A percentile compares a stretch with the other conserved stretches of the same genome.
Evolutionary conservation across 768 basidiomycete genomes (phyloP).

Genomic region (Amanita thiersii): DNA sequence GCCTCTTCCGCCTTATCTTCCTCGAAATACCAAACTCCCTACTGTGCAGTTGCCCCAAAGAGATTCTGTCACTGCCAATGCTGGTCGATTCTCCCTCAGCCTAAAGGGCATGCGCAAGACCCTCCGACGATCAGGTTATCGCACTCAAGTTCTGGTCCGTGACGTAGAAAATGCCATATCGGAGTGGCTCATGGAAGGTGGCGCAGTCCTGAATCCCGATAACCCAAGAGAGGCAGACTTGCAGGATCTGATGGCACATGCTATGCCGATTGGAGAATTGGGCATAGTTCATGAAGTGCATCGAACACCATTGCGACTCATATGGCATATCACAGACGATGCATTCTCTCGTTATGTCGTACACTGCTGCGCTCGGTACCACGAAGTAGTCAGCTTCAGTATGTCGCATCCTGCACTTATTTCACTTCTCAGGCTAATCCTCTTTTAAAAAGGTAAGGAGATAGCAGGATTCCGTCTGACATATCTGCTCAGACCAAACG

Average conservation of each 20-base stretch:
- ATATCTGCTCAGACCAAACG: constrained; percentile 74
- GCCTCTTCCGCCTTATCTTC: constrained; percentile 65
- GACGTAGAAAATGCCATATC: constrained; percentile 59
- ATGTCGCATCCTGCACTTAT: constrained; percentile 22
- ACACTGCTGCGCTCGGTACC: constrained; percentile 76
- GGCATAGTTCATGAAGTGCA: constrained; percentile 57
- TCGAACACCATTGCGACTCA: constrained; percentile 55
- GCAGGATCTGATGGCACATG: constrained; percentile 20
- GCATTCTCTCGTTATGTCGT: constrained; percentile 74
- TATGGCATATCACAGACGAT: constrained; percentile 69
- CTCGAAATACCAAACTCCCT: constrained; percentile 50
- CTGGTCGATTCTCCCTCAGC: constrained; percentile 70
- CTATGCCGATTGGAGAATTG: constrained; percentile 41
- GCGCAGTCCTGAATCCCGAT: constrained; percentile 48
- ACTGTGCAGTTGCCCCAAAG: constrained; percentile 27
- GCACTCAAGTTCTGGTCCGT: constrained; percentile 54
- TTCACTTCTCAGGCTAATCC: not conserved
- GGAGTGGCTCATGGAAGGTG: constrained; percentile 54
- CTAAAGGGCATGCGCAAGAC: constrained; percentile 67
- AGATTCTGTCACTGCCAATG: constrained; percentile 52
- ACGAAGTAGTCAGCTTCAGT: constrained; percentile 80
- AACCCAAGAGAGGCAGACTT: constrained; percentile 8
- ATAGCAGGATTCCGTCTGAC: constrained; percentile 54
- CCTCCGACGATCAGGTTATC: constrained; percentile 52
- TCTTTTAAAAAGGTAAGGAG: constrained; percentile 43